Conservation (phyloP, 371 early-diverging fungal genomes). For the Parasitella parasitica region DNA sequence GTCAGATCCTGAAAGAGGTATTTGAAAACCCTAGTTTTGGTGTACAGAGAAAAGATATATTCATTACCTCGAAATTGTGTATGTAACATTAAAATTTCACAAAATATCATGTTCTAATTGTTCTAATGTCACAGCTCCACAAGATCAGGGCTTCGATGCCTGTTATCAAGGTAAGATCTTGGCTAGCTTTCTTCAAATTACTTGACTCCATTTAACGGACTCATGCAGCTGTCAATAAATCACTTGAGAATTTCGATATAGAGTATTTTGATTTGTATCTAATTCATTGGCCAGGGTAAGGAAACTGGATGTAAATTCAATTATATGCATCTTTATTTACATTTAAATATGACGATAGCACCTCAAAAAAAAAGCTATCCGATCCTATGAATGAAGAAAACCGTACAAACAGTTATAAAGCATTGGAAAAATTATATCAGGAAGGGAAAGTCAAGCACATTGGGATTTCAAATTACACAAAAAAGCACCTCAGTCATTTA, state of each 20-base stretch:
- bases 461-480: slow-evolving; percentile 78
- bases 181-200: background rate
- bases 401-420: slow-evolving; percentile 56
- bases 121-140: slow-evolving; percentile 56
- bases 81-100: background rate
- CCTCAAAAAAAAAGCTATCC: slow-evolving; percentile 33
- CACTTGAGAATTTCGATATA: slow-evolving; percentile 60
- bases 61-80: slow-evolving; percentile 94
- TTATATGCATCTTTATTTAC: background rate
- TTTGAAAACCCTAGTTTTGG: slow-evolving; percentile 54
- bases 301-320: too few relatives aligned
- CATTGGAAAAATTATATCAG: slow-evolving; percentile 54
- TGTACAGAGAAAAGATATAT: slow-evolving; percentile 81
- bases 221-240: slow-evolving; percentile 47
- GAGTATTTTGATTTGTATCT: slow-evolving; percentile 82
- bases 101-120: background rate
- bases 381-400: slow-evolving; percentile 58
- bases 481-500: slow-evolving; percentile 57
- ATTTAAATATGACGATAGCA: slow-evolving; percentile 8
- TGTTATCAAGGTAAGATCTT: slow-evolving; percentile 52
- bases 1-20: slow-evolving; percentile 62
- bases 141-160: slow-evolving; percentile 75
- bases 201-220: too few relatives aligned
- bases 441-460: slow-evolving; percentile 59
- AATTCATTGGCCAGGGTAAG: slow-evolving; percentile 65